phyloP scores from a whole-genome alignment of 2,329 filamentous ascomycete genomes.

The Fulvia fulva region DNA sequence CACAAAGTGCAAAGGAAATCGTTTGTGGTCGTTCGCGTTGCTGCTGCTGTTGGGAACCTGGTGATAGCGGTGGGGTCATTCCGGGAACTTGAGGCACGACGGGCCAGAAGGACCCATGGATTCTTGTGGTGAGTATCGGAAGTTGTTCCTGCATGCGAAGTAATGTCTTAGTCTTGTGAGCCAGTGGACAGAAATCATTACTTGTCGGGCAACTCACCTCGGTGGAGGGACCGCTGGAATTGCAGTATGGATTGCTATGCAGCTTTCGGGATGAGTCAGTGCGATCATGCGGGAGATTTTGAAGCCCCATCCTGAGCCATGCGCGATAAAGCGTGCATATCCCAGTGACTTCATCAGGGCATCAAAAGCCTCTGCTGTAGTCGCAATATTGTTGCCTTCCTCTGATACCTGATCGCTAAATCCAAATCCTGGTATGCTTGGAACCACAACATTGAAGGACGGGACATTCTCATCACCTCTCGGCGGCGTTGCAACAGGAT shows the following conservation, averaged over 20 bases:
- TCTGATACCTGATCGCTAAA: conserved; percentile 61
- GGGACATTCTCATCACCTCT: conserved; percentile 30
- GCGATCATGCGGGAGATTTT: conserved; percentile 46
- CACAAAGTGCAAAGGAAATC: conserved; percentile 57
- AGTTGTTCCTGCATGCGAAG: conserved; percentile 13
- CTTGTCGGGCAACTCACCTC: conserved; percentile 14
- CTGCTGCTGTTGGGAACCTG: conserved; percentile 6
- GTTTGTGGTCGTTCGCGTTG: conserved; percentile 46
- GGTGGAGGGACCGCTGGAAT: conserved; percentile 55
- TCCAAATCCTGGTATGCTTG: conserved; percentile 62
- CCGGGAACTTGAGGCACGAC: background rate
- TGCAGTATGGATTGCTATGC: conserved; percentile 59
- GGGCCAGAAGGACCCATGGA: background rate
- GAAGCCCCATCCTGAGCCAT: conserved; percentile 51
- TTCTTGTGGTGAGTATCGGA: conserved; percentile 18
- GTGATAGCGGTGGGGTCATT: conserved; percentile 18
- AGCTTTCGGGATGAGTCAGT: conserved; percentile 46
- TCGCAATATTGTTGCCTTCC: conserved; percentile 47
- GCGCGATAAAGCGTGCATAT: conserved; percentile 57
- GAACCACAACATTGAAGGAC: conserved; percentile 64
- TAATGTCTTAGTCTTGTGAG: conserved; percentile 4
- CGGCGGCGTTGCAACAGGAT: conserved; percentile 46
- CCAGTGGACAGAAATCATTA: background rate
- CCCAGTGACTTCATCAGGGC: conserved; percentile 57
- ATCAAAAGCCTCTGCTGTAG: conserved; percentile 56